These are phyloP conservation scores for Nothomitra cinnamomea DNA, from an alignment of 2,329 filamentous ascomycete genomes.

Conservation along the genomic window DNA sequence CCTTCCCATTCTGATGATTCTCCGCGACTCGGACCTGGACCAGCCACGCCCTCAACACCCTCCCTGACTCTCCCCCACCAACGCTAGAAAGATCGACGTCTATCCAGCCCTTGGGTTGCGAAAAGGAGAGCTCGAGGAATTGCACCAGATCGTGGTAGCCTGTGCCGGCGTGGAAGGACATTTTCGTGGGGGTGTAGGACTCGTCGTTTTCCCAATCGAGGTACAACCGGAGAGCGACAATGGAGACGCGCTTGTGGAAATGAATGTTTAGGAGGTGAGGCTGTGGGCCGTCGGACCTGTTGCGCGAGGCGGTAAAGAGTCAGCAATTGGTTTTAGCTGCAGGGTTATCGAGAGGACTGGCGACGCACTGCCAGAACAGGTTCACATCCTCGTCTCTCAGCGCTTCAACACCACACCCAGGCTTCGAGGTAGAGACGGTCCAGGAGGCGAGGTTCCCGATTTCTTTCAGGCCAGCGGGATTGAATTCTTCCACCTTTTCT, in stretches of 20 bases:
- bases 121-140: slow-evolving; percentile 65
- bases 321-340: no score
- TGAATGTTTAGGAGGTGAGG: slow-evolving; percentile 71
- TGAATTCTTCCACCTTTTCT: slow-evolving; percentile 6
- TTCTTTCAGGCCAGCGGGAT: slow-evolving; percentile 48
- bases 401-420: slow-evolving; percentile 61
- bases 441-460: slow-evolving; percentile 73
- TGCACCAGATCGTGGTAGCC: slow-evolving; percentile 83
- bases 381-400: slow-evolving; percentile 56
- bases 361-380: slow-evolving; percentile 61
- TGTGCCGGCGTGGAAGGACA: slow-evolving; percentile 75
- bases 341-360: not conserved
- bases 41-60: slow-evolving; percentile 72
- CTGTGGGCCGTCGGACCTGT: slow-evolving; percentile 67
- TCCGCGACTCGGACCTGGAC: slow-evolving; percentile 82
- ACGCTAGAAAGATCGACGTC: slow-evolving; percentile 57
- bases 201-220: slow-evolving; percentile 89
- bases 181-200: slow-evolving; percentile 89
- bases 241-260: slow-evolving; percentile 68
- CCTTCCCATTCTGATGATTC: slow-evolving; percentile 98
- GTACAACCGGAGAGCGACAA: slow-evolving; percentile 62
- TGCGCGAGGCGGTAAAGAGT: no score
- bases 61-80: slow-evolving; percentile 44
- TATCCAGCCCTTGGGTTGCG: slow-evolving; percentile 75
- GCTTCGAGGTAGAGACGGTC: slow-evolving; percentile 68